Evolutionary conservation across 2,329 filamentous ascomycete species (phyloP).

Genomic region (Aspergillus luchuensis): DNA sequence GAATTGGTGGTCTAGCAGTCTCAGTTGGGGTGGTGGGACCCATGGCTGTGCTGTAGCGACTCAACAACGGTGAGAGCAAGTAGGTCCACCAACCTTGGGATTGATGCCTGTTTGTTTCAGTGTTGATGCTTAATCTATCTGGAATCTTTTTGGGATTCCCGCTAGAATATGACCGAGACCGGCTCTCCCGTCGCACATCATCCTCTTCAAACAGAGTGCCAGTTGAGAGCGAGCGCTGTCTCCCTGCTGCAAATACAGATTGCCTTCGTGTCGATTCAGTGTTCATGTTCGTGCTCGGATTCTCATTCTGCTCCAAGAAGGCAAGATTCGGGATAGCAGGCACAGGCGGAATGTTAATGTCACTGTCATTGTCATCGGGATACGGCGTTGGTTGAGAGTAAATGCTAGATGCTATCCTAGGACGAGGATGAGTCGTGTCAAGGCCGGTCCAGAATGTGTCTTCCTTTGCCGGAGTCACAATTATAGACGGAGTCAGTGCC

Average conservation of each 20-base stretch:
- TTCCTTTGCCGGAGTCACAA: conserved; percentile 49
- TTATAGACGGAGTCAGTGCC: conserved; percentile 48
- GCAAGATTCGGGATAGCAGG: conserved; percentile 43
- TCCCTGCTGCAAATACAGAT: conserved; percentile 23
- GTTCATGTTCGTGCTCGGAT: neutral
- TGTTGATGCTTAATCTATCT: conserved; percentile 38
- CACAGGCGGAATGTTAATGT: conserved; percentile 41
- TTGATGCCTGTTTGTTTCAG: conserved; percentile 39
- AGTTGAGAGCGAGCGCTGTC: conserved; percentile 36
- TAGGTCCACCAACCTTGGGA: conserved; percentile 56
- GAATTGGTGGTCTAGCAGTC: conserved; percentile 29
- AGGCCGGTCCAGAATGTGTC: conserved; percentile 39
- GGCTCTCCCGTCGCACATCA: conserved; percentile 13
- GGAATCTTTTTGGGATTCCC: conserved; percentile 35
- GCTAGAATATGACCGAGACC: conserved; percentile 29
- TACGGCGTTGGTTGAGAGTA: conserved; percentile 46
- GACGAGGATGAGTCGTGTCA: conserved; percentile 27
- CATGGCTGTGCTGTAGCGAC: conserved; percentile 38
- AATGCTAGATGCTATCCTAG: conserved; percentile 45
- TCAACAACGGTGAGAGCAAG: conserved; percentile 48
- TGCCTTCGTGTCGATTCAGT: conserved; percentile 20
- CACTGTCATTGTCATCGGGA: conserved; percentile 24
- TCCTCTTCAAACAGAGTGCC: conserved; percentile 43
- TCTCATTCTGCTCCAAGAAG: conserved; percentile 19
- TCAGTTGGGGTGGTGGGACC: conserved; percentile 32